Conservation (phyloP, 177 flowering plant genomes). For the Vitis hybrid region DNA sequence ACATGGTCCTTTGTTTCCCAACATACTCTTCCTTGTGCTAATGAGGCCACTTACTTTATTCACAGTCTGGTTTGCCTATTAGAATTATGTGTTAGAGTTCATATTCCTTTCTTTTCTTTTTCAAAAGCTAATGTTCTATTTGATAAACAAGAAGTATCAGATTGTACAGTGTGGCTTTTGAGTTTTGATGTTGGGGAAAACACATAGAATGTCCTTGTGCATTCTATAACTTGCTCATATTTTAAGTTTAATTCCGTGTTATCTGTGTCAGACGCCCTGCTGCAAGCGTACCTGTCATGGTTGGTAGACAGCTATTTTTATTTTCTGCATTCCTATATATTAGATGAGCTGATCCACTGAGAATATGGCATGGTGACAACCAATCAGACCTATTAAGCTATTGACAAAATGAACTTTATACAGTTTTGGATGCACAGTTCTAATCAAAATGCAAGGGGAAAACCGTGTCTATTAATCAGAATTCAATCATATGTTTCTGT, state of each 20-base stretch:
- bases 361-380: too few species aligned
- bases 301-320: too few species aligned
- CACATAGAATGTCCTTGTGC: neutral
- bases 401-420: too few species aligned
- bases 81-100: neutral
- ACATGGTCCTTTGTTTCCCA: neutral
- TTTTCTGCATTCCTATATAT: too few species aligned
- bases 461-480: too few species aligned
- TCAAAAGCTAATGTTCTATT: neutral
- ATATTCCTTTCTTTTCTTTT: neutral
- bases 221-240: neutral
- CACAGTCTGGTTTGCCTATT: neutral
- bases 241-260: neutral
- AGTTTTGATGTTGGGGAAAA: neutral
- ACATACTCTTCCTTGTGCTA: neutral
- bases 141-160: neutral
- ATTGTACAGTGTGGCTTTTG: neutral
- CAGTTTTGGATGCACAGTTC: too few species aligned
- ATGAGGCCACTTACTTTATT: neutral
- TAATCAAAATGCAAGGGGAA: too few species aligned
- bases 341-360: too few species aligned
- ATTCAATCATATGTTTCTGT: too few species aligned
- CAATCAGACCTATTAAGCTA: too few species aligned
- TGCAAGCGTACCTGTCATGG: too few species aligned
- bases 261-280: neutral